Conservation (phyloP, 2,329 filamentous ascomycete species). For the Blastomyces emzantsi region DNA sequence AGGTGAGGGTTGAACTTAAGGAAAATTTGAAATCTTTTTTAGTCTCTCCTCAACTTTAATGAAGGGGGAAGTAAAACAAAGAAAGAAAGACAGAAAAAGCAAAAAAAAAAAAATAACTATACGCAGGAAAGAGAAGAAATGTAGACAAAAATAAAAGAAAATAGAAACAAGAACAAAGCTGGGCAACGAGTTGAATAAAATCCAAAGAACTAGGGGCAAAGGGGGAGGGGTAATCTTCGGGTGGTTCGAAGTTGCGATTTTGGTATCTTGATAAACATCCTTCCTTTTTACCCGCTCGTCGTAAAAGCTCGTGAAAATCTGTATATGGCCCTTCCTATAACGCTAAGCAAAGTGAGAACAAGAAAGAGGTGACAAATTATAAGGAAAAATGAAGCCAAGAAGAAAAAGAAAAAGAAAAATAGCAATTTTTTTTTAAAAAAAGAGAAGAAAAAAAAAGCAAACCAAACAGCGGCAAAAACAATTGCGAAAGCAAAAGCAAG, state of each 20-base stretch:
- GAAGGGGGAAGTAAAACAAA: not conserved
- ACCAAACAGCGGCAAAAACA: not conserved
- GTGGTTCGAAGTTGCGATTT: not conserved
- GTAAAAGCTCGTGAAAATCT: not conserved
- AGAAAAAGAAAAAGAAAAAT: not conserved
- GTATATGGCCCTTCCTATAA: not conserved
- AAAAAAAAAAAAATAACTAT: not conserved
- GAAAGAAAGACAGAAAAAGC: not conserved
- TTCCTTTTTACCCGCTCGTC: not conserved
- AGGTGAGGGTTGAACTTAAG: not conserved
- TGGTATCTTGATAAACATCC: constrained; percentile 1
- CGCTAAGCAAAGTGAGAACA: not conserved
- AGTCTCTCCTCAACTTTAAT: not conserved
- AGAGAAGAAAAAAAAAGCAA: not conserved
- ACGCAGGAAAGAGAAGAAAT: not conserved
- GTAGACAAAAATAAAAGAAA: not conserved
- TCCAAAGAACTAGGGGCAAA: not conserved
- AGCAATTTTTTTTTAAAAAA: too few species aligned
- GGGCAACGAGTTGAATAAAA: not conserved
- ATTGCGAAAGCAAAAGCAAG: not conserved
- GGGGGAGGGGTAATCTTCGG: not conserved
- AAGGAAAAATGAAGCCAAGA: not conserved
- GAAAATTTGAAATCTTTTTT: constrained; percentile 1
- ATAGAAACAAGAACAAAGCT: not conserved
- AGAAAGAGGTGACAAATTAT: not conserved